Evolutionary conservation across 1,284 basidiomycete genomes (phyloP).

Genomic region (Puccinia novopanici): DNA sequence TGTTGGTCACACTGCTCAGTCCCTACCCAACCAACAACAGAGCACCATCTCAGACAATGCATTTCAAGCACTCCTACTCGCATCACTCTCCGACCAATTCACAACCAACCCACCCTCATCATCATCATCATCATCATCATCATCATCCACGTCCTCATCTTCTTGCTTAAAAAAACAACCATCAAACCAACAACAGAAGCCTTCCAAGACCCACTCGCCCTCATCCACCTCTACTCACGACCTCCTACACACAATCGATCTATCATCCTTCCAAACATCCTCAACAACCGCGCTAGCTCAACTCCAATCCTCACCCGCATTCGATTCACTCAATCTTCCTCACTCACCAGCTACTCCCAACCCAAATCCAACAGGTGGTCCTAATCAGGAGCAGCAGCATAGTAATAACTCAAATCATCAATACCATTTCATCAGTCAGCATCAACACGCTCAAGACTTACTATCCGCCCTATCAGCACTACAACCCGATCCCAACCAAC

Average conservation of each 20-base stretch:
- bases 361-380: neutral
- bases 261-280: too few relatives aligned
- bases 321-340: neutral
- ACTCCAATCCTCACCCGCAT: neutral
- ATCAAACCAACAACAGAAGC: too few relatives aligned
- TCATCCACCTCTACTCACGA: neutral
- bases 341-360: neutral
- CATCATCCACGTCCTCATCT: too few relatives aligned
- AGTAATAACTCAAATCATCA: neutral
- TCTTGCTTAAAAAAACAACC: too few relatives aligned
- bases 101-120: too few relatives aligned
- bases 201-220: neutral
- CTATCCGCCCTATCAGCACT: conserved; percentile 37
- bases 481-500: neutral
- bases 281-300: too few relatives aligned
- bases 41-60: conserved; percentile 14
- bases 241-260: neutral
- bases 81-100: conserved; percentile 11
- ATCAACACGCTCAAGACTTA: conserved; percentile 38
- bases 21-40: too few relatives aligned
- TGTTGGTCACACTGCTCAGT: neutral
- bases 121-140: too few relatives aligned
- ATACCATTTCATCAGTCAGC: conserved; percentile 1
- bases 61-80: conserved; percentile 30
- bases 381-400: neutral